Conservation (phyloP, 345 rosid species). For the Litchi chinensis region DNA sequence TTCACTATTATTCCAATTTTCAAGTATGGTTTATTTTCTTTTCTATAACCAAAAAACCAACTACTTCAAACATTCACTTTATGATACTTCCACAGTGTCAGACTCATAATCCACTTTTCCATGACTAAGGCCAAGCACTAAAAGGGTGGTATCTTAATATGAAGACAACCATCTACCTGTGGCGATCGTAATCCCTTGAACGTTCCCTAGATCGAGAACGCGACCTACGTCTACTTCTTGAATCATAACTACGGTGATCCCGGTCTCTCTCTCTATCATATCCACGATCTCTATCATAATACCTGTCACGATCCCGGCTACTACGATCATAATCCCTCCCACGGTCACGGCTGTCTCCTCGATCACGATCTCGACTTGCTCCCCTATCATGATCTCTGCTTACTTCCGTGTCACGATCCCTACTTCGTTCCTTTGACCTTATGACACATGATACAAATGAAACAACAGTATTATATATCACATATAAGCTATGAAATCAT, state of each 20-base stretch:
- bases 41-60: background rate
- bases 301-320: slow-evolving; percentile 85
- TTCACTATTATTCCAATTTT: background rate
- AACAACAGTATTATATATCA: background rate
- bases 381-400: slow-evolving; percentile 57
- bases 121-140: background rate
- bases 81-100: background rate
- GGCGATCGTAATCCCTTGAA: slow-evolving; percentile 80
- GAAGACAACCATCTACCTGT: slow-evolving; percentile 50
- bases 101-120: background rate
- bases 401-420: slow-evolving; percentile 31
- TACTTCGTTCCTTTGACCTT: slow-evolving; percentile 84
- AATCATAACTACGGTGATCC: slow-evolving; percentile 77
- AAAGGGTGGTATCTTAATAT: background rate
- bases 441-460: background rate
- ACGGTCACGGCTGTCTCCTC: slow-evolving; percentile 71
- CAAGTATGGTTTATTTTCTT: background rate
- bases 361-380: slow-evolving; percentile 65
- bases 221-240: slow-evolving; percentile 76
- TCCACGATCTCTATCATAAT: slow-evolving; percentile 73
- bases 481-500: background rate
- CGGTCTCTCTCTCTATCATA: slow-evolving; percentile 63
- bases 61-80: background rate
- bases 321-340: slow-evolving; percentile 86
- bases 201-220: slow-evolving; percentile 84